A percentile compares a stretch with the other conserved stretches of the same genome.
These are phyloP conservation scores for Ceratocystis eucalypticola DNA, from an alignment of 2,329 filamentous ascomycete genomes.

Conservation along the genomic window DNA sequence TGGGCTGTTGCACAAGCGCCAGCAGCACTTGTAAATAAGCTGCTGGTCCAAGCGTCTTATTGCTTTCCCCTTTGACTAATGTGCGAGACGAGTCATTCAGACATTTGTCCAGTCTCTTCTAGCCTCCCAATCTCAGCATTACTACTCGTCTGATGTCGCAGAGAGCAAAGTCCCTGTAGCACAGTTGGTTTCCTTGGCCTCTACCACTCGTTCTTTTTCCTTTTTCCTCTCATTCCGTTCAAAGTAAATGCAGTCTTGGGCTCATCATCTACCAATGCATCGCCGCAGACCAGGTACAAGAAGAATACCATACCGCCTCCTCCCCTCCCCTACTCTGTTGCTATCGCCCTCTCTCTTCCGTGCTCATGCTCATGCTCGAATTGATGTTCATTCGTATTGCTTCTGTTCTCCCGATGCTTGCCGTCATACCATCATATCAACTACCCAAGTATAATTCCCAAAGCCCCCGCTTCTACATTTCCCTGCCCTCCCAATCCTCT, in stretches of 20 bases:
- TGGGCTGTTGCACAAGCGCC: not conserved
- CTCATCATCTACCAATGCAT: too few species aligned
- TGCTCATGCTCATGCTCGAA: not conserved
- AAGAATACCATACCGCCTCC: not conserved
- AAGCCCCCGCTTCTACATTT: not conserved
- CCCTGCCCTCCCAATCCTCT: not conserved
- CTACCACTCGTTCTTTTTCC: not conserved
- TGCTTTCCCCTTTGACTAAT: not conserved
- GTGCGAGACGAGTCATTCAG: not conserved
- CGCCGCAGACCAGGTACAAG: not conserved
- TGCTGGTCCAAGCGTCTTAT: not conserved
- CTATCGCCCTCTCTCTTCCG: too few species aligned
- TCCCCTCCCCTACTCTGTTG: too few species aligned
- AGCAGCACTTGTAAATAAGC: constrained; percentile 1
- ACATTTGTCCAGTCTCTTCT: not conserved
- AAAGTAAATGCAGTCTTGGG: too few species aligned
- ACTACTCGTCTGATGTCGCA: not conserved
- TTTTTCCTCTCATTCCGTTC: not conserved
- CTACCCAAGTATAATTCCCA: not conserved
- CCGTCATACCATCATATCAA: not conserved
- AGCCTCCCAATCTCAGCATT: not conserved
- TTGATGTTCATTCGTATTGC: not conserved
- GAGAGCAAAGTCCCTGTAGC: not conserved
- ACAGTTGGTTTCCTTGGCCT: not conserved
- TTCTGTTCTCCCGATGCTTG: not conserved